Evolutionary conservation across 306 rosid genomes (phyloP).

Genomic region (Prunus armeniaca): DNA sequence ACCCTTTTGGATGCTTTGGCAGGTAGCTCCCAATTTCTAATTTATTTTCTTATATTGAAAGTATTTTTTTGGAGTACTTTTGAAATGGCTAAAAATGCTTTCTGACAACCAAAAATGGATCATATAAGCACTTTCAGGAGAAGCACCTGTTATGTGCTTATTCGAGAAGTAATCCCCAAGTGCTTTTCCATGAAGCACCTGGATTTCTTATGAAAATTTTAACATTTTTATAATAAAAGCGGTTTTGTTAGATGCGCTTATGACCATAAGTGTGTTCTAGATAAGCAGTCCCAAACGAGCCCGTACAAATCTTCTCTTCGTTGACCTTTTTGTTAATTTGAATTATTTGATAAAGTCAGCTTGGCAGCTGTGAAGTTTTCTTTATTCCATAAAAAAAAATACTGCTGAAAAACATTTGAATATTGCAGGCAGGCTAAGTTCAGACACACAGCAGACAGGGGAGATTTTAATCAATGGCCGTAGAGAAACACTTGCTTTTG

Average conservation of each 20-base stretch:
- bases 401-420: neutral
- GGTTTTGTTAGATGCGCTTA: too few species aligned
- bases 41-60: neutral
- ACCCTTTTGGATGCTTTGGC: conserved; percentile 73
- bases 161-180: too few species aligned
- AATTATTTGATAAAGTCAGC: neutral
- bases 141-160: too few species aligned
- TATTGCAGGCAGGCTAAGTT: conserved; percentile 50
- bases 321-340: neutral
- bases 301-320: neutral
- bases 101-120: too few species aligned
- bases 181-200: too few species aligned
- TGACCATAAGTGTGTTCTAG: too few species aligned
- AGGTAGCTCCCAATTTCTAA: conserved; percentile 20
- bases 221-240: too few species aligned
- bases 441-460: conserved; percentile 44
- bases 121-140: too few species aligned
- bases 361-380: neutral
- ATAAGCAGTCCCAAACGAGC: too few species aligned
- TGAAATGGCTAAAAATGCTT: too few species aligned
- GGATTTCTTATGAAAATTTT: too few species aligned
- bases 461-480: conserved; percentile 56
- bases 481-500: conserved; percentile 51
- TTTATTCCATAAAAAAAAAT: neutral
- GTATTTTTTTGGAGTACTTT: too few species aligned